Base-by-base conservation (phyloP, 371 early-diverging fungal genomes). In the Actinomortierella wolfii region DNA sequence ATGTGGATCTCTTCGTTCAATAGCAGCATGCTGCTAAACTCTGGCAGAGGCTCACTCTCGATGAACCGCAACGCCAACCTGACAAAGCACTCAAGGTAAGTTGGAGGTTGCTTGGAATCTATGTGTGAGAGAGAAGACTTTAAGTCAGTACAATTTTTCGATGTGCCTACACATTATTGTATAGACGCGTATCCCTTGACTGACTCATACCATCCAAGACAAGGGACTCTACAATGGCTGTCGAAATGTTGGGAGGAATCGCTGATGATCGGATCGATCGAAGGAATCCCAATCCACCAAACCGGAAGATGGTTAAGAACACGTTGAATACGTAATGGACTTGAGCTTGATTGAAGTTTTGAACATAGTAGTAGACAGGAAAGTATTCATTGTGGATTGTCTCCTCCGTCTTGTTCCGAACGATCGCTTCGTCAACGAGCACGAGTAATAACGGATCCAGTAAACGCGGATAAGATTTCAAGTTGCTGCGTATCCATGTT, bases 401-500 rank as follows among this genome's bases (percentile, higher is more conserved):
- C n/a, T 78, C 76, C 51, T 76, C 75, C 0, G 71, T 56, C 17
- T 63, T 42, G 43, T 69, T 64, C 17, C 77, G 71, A 1, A 79
- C 52, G 44, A 92, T 88, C n/a, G 77, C 60, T 3, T 78, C 78
- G 59, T 85, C 83, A 18, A 83, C 70, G 46, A 91, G 65, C 6
- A 83, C 78, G 25, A 78, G 47, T 4, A 91, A 55, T 17, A 91
- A 79, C 0, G 91, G 92, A 42, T 88, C 86, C 23, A 92, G 58
- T 1, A 90, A 59, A 23, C 88, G 78, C 2, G 77, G 78, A 66
- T 87, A 88, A 17, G 84, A 87, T 40, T 78, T 81, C 9, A 87
- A 66, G 69, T 87, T 86, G 49, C 82, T 82, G 39, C 88, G 80
- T 48, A 91, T 78, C 91, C 91, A 92, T 2, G 81, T 83, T 56